Conservation (phyloP, 768 basidiomycete genomes). For the Lactarius sanguifluus region DNA sequence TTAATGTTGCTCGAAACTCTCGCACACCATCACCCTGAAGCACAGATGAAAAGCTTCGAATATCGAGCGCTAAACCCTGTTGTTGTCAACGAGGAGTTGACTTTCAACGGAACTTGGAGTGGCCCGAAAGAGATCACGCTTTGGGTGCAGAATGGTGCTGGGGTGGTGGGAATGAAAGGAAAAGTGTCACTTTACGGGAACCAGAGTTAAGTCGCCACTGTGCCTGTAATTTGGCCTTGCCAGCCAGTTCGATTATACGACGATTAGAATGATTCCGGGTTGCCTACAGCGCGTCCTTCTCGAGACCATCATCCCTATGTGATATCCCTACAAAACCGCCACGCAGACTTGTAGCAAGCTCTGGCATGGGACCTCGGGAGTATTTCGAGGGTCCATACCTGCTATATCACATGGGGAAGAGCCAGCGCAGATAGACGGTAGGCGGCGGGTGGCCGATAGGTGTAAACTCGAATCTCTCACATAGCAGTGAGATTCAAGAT, state of each 20-base stretch:
- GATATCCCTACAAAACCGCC: not conserved
- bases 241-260: not conserved
- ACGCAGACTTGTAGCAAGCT: no score
- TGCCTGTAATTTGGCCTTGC: not conserved
- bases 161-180: constrained; percentile 69
- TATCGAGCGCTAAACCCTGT: constrained; percentile 71
- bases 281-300: no score
- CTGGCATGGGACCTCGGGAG: not conserved
- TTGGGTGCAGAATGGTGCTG: constrained; percentile 60
- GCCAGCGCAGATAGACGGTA: not conserved
- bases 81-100: constrained; percentile 50
- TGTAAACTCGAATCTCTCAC: not conserved
- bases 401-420: not conserved
- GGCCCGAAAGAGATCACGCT: constrained; percentile 44
- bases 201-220: constrained; percentile 4
- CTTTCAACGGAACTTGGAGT: constrained; percentile 48
- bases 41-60: constrained; percentile 52
- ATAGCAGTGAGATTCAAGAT: not conserved
- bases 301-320: not conserved
- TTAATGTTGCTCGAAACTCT: constrained; percentile 71
- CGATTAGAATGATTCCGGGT: not conserved
- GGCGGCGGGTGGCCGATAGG: not conserved
- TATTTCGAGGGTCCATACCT: not conserved
- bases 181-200: constrained; percentile 34
- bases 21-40: constrained; percentile 48